Conservation (phyloP, 352 stramenopile species). For the Phytophthora colocasiae region DNA sequence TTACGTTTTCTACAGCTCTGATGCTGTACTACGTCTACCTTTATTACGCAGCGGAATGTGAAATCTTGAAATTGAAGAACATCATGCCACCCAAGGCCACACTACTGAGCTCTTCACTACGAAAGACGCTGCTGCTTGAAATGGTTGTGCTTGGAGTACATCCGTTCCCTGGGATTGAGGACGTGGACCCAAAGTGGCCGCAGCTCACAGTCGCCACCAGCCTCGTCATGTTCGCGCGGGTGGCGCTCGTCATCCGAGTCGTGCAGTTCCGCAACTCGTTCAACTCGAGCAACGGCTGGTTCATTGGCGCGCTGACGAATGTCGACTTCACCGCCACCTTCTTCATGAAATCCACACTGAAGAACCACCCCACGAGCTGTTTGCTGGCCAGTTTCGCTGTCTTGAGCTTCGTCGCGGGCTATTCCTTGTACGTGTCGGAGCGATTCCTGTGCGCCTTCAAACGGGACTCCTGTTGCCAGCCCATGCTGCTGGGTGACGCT, state of each 20-base stretch:
- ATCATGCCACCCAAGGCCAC: slow-evolving; percentile 75
- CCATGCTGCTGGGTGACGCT: slow-evolving; percentile 58
- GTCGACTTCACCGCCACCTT: slow-evolving; percentile 77
- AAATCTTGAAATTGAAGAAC: slow-evolving; percentile 86
- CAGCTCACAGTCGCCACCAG: slow-evolving; percentile 64
- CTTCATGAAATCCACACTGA: slow-evolving; percentile 82
- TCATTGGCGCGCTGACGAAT: slow-evolving; percentile 81
- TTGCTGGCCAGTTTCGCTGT: slow-evolving; percentile 48
- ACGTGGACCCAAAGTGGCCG: slow-evolving; percentile 65
- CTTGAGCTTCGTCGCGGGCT: slow-evolving; percentile 57
- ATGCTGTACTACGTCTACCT: slow-evolving; percentile 76
- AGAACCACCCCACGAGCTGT: slow-evolving; percentile 66
- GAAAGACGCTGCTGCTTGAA: slow-evolving; percentile 55
- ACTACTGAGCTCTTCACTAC: slow-evolving; percentile 66
- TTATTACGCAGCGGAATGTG: slow-evolving; percentile 72
- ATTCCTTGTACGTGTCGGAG: slow-evolving; percentile 75
- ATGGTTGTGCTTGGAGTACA: slow-evolving; percentile 62
- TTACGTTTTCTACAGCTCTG: slow-evolving; percentile 68
- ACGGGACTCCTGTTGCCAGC: slow-evolving; percentile 58
- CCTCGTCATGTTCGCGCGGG: slow-evolving; percentile 66
- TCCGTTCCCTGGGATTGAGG: slow-evolving; percentile 74
- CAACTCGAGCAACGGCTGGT: slow-evolving; percentile 85
- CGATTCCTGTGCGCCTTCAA: slow-evolving; percentile 75
- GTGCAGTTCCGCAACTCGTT: slow-evolving; percentile 74
- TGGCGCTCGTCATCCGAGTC: slow-evolving; percentile 62